Percentiles rank a stretch among this genome's conserved stretches.
Evolutionary conservation across 768 basidiomycete genomes (phyloP).

Genomic region (Tricholoma furcatifolium): DNA sequence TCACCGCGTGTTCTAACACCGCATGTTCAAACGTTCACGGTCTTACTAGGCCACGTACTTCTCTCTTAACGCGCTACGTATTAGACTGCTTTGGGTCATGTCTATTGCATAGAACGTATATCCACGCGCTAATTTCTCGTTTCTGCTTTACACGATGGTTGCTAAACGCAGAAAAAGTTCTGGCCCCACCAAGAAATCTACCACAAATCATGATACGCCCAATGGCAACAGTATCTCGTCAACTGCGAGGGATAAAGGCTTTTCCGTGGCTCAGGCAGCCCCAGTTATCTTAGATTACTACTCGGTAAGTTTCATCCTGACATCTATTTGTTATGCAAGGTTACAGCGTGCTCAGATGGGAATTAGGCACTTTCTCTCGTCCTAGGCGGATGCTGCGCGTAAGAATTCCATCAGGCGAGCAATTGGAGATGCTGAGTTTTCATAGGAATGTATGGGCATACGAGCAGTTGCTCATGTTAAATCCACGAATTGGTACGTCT

Average conservation of each 20-base stretch:
- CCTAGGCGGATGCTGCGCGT: conserved; percentile 85
- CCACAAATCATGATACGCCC: neutral
- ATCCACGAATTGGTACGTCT: conserved; percentile 63
- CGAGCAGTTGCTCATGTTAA: conserved; percentile 69
- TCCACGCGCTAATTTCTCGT: neutral
- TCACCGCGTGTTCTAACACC: neutral
- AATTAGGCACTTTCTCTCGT: conserved; percentile 55
- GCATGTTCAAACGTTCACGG: no score
- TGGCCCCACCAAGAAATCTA: neutral
- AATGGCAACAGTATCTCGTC: neutral
- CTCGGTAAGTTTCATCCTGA: conserved; percentile 20
- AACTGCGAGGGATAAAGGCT: conserved; percentile 22
- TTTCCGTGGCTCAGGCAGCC: conserved; percentile 27
- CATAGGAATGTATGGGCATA: conserved; percentile 75
- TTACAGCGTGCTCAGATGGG: conserved; percentile 11
- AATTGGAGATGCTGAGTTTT: neutral
- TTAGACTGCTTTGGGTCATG: neutral
- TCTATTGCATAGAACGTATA: neutral
- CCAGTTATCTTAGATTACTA: conserved; percentile 40
- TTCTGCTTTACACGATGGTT: conserved; percentile 9
- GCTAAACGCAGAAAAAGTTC: conserved; percentile 4
- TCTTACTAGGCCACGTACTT: neutral
- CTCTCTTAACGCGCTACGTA: neutral
- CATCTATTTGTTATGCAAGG: neutral
- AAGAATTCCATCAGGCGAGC: conserved; percentile 24